These are phyloP conservation scores for Fusarium anthophilum DNA, from an alignment of 2,329 filamentous ascomycete species.

Conservation along the genomic window DNA sequence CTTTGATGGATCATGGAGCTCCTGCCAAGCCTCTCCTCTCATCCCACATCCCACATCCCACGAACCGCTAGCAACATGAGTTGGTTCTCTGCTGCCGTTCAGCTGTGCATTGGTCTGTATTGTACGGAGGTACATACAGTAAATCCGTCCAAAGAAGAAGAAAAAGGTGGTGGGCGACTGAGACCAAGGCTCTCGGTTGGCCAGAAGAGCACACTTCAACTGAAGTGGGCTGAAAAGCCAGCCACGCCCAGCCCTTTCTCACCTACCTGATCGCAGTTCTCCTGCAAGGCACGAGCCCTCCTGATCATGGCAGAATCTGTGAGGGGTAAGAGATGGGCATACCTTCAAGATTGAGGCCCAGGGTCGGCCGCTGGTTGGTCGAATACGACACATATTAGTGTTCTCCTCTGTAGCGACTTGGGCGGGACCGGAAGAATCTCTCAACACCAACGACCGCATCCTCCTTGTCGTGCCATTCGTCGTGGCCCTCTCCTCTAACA, in stretches of 20 bases:
- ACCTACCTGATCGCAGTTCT: conserved; percentile 14
- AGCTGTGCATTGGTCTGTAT: background rate
- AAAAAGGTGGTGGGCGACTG: conserved; percentile 24
- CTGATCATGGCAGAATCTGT: conserved; percentile 12
- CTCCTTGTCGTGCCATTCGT: conserved; percentile 1
- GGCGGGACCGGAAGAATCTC: conserved; percentile 1
- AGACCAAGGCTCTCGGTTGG: conserved; percentile 10
- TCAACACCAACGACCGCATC: conserved; percentile 7
- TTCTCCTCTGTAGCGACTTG: conserved; percentile 1
- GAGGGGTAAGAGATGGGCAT: conserved; percentile 20
- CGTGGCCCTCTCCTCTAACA: conserved; percentile 5
- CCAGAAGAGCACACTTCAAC: conserved; percentile 23
- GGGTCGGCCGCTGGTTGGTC: conserved; percentile 31
- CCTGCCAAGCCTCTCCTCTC: background rate
- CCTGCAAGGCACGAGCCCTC: conserved; percentile 37
- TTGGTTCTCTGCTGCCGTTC: background rate
- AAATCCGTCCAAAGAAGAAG: background rate
- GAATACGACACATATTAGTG: background rate
- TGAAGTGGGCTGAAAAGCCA: conserved; percentile 22
- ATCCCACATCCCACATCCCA: conserved; percentile 3
- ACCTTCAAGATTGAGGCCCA: background rate
- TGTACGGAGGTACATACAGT: background rate
- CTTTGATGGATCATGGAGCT: conserved; percentile 3
- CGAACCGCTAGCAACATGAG: background rate
- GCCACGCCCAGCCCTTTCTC: conserved; percentile 1